Evolutionary conservation across 1,139 yeast genomes (phyloP), one percentile per base, ranked within the genome.

Genomic region (Geotrichum carabidarum): DNA sequence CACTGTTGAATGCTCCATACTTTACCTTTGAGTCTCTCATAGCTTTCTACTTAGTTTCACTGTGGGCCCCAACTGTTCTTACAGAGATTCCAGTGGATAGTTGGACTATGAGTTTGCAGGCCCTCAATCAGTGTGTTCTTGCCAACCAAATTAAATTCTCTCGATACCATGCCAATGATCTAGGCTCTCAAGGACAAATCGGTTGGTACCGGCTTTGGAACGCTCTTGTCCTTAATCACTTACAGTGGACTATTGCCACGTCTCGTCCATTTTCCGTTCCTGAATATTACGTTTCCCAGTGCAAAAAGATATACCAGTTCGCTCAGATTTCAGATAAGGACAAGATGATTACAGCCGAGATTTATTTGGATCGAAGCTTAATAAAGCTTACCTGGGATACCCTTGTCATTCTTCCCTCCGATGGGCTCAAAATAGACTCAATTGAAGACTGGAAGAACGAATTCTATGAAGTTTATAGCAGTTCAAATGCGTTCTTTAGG

Each of bases 191-290:
- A 37, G 53, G 42, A 14, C 53, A 53, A 18, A 45, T 53, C 18
- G 48, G 45, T 8, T 53, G 56, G 56, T 49, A 53, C 34, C 38
- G 56, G 18, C 50, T 50, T 34, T 53, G 56, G 56, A 53, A 53
- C 38, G 53, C 53, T 2, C 32, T 53, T 12, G 50, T 50, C 5
- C 30, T 53, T 17, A 44, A 42, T n/a, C 56, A 53, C 34, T 48
- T 53, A 8, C 56, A 53, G 14, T 53, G 56, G 56, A 49, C 53
- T 32, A 50, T 53, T 40, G 56, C 53, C 4, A 49, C 53, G 3
- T 47, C 50, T 14, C 40, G 56, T 15, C 56, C 53, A 2, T 53
- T 48, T 34, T 44, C 53, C 12, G 50, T 52, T 27, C 55, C 56
- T 34, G 56, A 50, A 40, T 53, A 48, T n/a, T 53, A 50, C 44